These are phyloP conservation scores for Stephanodiscus triporus DNA, from an alignment of 108 stramenopile species.

Conservation along the genomic window DNA sequence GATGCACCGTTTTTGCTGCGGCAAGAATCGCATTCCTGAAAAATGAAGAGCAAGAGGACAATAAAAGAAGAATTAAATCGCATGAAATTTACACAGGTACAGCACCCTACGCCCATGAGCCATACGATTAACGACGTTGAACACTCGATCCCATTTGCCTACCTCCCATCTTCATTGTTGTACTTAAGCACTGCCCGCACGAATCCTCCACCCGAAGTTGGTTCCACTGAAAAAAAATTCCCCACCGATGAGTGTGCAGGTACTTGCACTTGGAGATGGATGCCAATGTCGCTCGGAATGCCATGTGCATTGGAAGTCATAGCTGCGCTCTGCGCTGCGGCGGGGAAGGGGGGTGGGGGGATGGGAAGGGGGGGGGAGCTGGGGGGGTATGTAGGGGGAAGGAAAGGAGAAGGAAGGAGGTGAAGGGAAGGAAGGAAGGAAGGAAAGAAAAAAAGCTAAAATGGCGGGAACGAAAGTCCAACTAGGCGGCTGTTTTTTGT, in stretches of 20 bases:
- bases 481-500: background rate
- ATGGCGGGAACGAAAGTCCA: no score
- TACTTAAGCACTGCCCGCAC: constrained; percentile 37
- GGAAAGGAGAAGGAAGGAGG: no score
- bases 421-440: background rate
- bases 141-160: background rate
- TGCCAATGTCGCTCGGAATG: constrained; percentile 6
- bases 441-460: background rate
- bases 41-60: background rate
- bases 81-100: no score
- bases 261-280: constrained; percentile 25
- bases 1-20: constrained; percentile 40
- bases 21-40: constrained; percentile 35
- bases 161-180: constrained; percentile 31
- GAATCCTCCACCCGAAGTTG: background rate
- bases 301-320: constrained; percentile 2
- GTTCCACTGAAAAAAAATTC: background rate
- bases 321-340: background rate
- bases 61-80: background rate
- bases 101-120: no score
- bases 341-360: background rate
- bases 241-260: background rate
- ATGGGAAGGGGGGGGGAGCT: background rate
- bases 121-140: no score
- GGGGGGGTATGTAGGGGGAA: no score